Evolutionary conservation across 2,329 filamentous ascomycete species (phyloP), one percentile per base, ranked within the genome.

Genomic region (Lasiodiplodia sp.): DNA sequence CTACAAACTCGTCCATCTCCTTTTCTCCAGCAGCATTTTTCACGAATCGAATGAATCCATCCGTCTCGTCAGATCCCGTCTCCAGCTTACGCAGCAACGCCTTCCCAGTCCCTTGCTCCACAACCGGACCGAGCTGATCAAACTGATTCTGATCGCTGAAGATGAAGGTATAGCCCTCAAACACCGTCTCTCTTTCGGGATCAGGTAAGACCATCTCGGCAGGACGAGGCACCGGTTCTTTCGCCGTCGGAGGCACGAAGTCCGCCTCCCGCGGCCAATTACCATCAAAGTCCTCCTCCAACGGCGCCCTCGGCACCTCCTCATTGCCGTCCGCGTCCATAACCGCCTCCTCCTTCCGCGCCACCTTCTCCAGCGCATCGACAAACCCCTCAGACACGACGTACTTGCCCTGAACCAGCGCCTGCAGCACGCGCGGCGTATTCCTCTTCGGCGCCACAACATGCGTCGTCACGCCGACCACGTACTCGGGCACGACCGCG

Each of bases 401-500:
- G 72, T 90, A 88, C 78, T 87, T 91, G 16, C 88, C 93, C 74
- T 94, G 92, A 47, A 97, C 90, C 11, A 99, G 84, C 2, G 93
- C 95, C 76, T 96, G 93, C 2, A 99, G 84, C 0, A 92, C 93
- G 72, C 93, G 94, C 0, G 94, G 87, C 0, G 93, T 95, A 78
- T 98, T 99, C 58, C 96, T 87, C 80, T 97, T 97, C 78, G 90
- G 92, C 8, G 93, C 90, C 40, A 98, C 89, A 12, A 97, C 91
- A 79, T 98, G 94, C 0, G 95, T 97, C 0, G 95, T 97, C 34
- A 87, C 82, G 18, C 83, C 85, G 31, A 86, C 82, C 28, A 92
- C 82, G 78, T 93, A 97, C 4, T 94, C 90, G 53, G 87, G 84
- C 16, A 92, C 83, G 16, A 93, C 90, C 79, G 97, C 98, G 79